Conservation (phyloP, 805 yeast genomes). For the Spathaspora gorwiae region DNA sequence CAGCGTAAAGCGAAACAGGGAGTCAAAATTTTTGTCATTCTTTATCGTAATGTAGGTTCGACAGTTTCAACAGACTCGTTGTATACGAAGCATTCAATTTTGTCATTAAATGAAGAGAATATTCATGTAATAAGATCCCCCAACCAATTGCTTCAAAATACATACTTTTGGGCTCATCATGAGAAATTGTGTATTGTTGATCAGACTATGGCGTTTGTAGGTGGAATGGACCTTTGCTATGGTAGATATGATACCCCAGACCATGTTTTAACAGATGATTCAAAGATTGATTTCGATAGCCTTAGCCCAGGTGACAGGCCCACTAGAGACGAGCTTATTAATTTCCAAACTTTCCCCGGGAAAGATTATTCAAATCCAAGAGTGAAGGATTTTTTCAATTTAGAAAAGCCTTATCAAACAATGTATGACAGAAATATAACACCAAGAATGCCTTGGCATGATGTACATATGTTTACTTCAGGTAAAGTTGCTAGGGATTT, state of each 20-base stretch:
- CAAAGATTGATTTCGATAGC: constrained; percentile 28
- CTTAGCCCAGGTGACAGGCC: constrained; percentile 25
- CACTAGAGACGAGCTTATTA: constrained; percentile 38
- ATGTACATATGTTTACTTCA: constrained; percentile 90
- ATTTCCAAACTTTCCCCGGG: constrained; percentile 81
- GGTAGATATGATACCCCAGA: constrained; percentile 97
- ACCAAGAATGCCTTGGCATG: constrained; percentile 99
- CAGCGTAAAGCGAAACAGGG: constrained; percentile 92
- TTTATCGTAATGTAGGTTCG: constrained; percentile 89
- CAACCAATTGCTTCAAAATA: constrained; percentile 86
- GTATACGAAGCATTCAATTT: constrained; percentile 89
- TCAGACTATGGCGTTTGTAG: constrained; percentile 82
- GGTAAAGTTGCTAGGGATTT: constrained; percentile 94
- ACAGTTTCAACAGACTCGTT: constrained; percentile 91
- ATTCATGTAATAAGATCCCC: constrained; percentile 92
- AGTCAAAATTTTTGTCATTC: constrained; percentile 85
- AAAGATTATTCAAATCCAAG: constrained; percentile 97
- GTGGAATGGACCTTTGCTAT: constrained; percentile 93
- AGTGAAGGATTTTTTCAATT: constrained; percentile 74
- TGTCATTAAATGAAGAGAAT: constrained; percentile 75
- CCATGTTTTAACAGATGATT: constrained; percentile 82
- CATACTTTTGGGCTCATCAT: constrained; percentile 98
- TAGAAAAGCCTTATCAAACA: constrained; percentile 84
- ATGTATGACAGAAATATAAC: constrained; percentile 77
- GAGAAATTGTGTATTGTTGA: constrained; percentile 87